phyloP scores from a whole-genome alignment of 257 asterid species.

The Salvia splendens region DNA sequence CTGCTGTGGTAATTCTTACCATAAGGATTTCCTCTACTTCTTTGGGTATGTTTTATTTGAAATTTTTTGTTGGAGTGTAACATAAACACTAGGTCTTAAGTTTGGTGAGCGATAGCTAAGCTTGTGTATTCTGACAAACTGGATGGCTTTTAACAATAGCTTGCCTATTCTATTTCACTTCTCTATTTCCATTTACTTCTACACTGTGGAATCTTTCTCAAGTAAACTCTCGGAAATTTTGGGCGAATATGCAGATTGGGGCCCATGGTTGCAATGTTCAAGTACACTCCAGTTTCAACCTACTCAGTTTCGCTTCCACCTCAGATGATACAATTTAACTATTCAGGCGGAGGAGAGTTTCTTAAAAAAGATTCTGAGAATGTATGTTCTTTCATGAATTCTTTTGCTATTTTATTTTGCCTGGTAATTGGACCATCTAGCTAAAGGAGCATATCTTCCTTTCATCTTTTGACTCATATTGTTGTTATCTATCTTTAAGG shows the following conservation, averaged over 20 bases:
- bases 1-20: constrained; percentile 87
- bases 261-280: constrained; percentile 85
- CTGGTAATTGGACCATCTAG: not conserved
- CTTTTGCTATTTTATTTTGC: constrained; percentile 25
- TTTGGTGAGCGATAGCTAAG: too few species aligned
- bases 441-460: constrained; percentile 3
- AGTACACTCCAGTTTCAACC: constrained; percentile 69
- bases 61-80: not conserved
- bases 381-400: constrained; percentile 47
- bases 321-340: constrained; percentile 65
- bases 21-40: constrained; percentile 83
- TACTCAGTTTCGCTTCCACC: constrained; percentile 87
- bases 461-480: constrained; percentile 20
- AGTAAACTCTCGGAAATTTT: constrained; percentile 19
- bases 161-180: constrained; percentile 6
- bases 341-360: constrained; percentile 56
- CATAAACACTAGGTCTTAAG: not conserved
- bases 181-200: not conserved
- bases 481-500: constrained; percentile 45
- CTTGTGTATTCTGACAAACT: too few species aligned
- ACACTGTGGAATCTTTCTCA: not conserved
- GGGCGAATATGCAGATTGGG: constrained; percentile 68
- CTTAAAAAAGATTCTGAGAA: constrained; percentile 66
- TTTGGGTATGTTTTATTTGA: constrained; percentile 67
- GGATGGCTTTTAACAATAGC: not conserved